Evolutionary conservation across 2,329 filamentous ascomycete genomes (phyloP).

Genomic region (Apiospora malaysiana): DNA sequence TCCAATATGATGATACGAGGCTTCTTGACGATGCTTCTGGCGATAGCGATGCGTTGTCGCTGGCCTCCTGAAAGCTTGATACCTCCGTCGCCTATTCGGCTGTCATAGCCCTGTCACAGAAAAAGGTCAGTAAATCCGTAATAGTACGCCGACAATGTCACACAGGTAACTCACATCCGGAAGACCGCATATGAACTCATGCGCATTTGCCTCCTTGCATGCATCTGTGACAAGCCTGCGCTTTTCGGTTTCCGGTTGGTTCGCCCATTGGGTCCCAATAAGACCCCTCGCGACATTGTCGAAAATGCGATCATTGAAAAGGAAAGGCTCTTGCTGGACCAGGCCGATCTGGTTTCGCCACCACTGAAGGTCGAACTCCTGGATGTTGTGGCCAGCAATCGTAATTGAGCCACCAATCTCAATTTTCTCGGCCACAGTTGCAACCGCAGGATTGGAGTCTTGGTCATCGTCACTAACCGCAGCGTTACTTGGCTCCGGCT

Average conservation of each 20-base stretch:
- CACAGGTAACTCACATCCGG: conserved; percentile 56
- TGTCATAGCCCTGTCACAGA: conserved; percentile 62
- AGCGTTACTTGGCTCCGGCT: conserved; percentile 50
- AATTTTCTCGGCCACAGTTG: conserved; percentile 27
- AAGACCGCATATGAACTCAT: conserved; percentile 67
- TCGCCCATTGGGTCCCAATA: conserved; percentile 54
- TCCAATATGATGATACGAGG: conserved; percentile 74
- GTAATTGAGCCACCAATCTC: conserved; percentile 52
- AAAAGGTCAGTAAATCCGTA: conserved; percentile 25
- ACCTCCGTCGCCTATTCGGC: conserved; percentile 54
- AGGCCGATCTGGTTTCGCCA: conserved; percentile 64
- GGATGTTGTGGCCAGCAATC: conserved; percentile 54
- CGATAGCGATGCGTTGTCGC: conserved; percentile 65
- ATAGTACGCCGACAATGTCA: conserved; percentile 34
- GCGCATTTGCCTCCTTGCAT: conserved; percentile 67
- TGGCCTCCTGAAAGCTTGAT: conserved; percentile 60
- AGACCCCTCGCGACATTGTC: conserved; percentile 71
- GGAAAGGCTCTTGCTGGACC: conserved; percentile 72
- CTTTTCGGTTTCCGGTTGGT: conserved; percentile 56
- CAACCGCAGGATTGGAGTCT: conserved; percentile 31
- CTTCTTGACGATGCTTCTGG: conserved; percentile 72
- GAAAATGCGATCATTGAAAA: conserved; percentile 64
- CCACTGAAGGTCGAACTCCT: conserved; percentile 64
- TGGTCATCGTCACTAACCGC: conserved; percentile 30
- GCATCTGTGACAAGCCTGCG: conserved; percentile 63